A percentile compares a stretch with the other conserved stretches of the same genome.
phyloP scores from a whole-genome alignment of 345 rosid genomes.

The Boechera divaricarpa region DNA sequence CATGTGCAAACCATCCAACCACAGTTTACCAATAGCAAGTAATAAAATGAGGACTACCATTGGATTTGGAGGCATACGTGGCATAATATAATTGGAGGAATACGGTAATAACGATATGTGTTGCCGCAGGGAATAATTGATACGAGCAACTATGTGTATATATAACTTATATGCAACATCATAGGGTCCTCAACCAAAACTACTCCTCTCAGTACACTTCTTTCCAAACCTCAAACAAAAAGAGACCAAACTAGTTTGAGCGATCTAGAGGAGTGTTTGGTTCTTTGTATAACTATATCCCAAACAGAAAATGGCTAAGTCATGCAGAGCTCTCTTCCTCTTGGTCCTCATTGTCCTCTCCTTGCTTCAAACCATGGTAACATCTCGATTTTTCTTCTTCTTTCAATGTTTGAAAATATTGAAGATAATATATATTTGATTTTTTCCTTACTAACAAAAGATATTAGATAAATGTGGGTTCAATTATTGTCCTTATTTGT shows the following conservation, averaged over 20 bases:
- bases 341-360: conserved; percentile 65
- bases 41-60: not conserved
- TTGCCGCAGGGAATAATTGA: conserved; percentile 20
- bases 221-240: conserved; percentile 22
- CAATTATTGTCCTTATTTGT: not conserved
- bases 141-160: conserved; percentile 43
- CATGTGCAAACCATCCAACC: conserved; percentile 36
- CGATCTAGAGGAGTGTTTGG: conserved; percentile 44
- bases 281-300: conserved; percentile 31
- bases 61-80: conserved; percentile 15
- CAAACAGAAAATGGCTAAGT: conserved; percentile 57
- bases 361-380: conserved; percentile 71
- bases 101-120: not conserved
- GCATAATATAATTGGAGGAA: not conserved
- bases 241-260: conserved; percentile 34
- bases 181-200: conserved; percentile 43
- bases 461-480: conserved; percentile 20
- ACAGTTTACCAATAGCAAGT: conserved; percentile 23
- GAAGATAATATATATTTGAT: not conserved
- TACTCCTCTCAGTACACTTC: conserved; percentile 37
- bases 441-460: not conserved
- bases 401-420: not conserved
- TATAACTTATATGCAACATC: conserved; percentile 48
- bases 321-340: conserved; percentile 52
- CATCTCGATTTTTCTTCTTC: not conserved